phyloP scores from a whole-genome alignment of 306 rosid species.

The Ceratonia siliqua region DNA sequence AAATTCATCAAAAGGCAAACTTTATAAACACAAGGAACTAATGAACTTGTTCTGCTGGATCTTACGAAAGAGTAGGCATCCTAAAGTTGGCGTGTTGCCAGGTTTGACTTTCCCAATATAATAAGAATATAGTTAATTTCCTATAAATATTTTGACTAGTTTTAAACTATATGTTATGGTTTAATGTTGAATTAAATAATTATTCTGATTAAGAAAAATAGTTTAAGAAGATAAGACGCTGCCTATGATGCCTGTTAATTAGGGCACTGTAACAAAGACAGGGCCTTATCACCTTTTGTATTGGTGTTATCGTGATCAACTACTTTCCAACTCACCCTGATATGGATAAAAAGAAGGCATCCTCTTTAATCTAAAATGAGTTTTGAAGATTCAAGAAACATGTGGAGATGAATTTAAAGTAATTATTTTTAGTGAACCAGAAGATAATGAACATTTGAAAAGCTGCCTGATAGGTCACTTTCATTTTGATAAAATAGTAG shows the following conservation, averaged over 20 bases:
- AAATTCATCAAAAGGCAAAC: not conserved
- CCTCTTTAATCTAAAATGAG: not conserved
- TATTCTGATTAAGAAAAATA: not conserved
- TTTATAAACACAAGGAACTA: not conserved
- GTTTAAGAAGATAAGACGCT: slow-evolving; percentile 19
- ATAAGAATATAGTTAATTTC: not conserved
- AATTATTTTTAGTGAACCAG: slow-evolving; percentile 33
- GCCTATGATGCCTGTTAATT: slow-evolving; percentile 16
- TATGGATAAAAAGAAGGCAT: slow-evolving; percentile 17
- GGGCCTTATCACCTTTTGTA: not conserved
- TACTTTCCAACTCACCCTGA: slow-evolving; percentile 25
- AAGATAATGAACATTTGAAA: slow-evolving; percentile 16
- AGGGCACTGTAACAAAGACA: slow-evolving; percentile 43
- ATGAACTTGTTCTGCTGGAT: not conserved
- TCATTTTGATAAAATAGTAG: not conserved
- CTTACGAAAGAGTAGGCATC: not conserved
- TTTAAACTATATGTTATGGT: no score
- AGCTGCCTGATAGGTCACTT: slow-evolving; percentile 23
- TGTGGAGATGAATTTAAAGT: not conserved
- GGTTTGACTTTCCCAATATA: slow-evolving; percentile 17
- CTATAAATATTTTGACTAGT: no score
- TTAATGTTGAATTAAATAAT: not conserved
- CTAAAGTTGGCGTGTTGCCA: slow-evolving; percentile 3
- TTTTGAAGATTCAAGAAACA: slow-evolving; percentile 26
- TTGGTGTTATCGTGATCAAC: slow-evolving; percentile 29